These are phyloP conservation scores for Cucumis sativus DNA, from an alignment of 306 rosid genomes.

Conservation along the genomic window Cucumber_9930_V3 NC_026661.2:21669501-21670000, in stretches of 20 bases:
- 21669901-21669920: slow-evolving; percentile 79
- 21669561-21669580: slow-evolving; percentile 54
- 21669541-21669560: slow-evolving; percentile 16
- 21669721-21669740: neutral
- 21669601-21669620: slow-evolving; percentile 67
- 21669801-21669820: neutral
- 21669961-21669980: neutral
- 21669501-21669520: slow-evolving; percentile 16
- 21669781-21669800: neutral
- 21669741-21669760: slow-evolving; percentile 16
- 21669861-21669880: neutral
- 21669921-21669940: slow-evolving; percentile 6
- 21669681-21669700: neutral
- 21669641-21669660: neutral
- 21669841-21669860: slow-evolving; percentile 5
- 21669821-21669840: neutral
- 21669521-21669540: slow-evolving; percentile 15
- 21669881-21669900: slow-evolving; percentile 46
- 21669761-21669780: neutral
- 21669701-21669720: slow-evolving; percentile 13
- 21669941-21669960: neutral
- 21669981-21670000: slow-evolving; percentile 38
- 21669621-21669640: slow-evolving; percentile 18
- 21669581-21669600: slow-evolving; percentile 23
- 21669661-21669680: too few species aligned